Evolutionary conservation across 768 basidiomycete genomes (phyloP).

Genomic region (Lepiota brunneoincarnata): DNA sequence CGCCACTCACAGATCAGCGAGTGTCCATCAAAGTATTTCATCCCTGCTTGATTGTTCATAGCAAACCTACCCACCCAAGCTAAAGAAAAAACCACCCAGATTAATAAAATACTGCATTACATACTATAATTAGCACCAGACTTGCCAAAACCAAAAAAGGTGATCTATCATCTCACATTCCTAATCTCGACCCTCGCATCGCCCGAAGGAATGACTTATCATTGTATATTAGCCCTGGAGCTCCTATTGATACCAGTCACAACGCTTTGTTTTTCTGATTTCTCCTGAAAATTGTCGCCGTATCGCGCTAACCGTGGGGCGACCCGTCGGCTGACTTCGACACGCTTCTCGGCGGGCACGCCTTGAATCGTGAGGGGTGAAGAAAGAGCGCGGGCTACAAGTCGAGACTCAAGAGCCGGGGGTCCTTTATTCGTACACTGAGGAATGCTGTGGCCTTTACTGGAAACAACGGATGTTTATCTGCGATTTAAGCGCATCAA

Average conservation of each 20-base stretch:
- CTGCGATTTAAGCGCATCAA: neutral
- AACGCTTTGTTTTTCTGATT: too few relatives aligned
- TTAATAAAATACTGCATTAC: neutral
- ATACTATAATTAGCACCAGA: conserved; percentile 8
- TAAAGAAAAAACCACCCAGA: neutral
- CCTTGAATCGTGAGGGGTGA: too few relatives aligned
- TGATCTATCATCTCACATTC: conserved; percentile 1
- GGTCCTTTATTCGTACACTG: too few relatives aligned
- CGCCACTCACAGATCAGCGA: neutral
- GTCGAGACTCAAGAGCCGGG: too few relatives aligned
- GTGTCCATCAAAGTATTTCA: neutral
- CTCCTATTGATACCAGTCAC: too few relatives aligned
- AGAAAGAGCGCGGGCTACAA: too few relatives aligned
- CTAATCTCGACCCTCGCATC: neutral
- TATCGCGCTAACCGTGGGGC: too few relatives aligned
- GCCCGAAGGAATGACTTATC: too few relatives aligned
- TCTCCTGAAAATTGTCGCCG: too few relatives aligned
- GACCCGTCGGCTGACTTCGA: too few relatives aligned
- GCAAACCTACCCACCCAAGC: neutral
- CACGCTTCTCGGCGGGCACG: too few relatives aligned
- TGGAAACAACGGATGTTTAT: neutral
- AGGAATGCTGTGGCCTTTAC: neutral
- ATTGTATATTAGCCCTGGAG: too few relatives aligned
- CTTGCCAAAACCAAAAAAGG: neutral
- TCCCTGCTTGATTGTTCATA: neutral